A percentile compares a stretch with the other conserved stretches of the same genome.
Evolutionary conservation across 208 protist genomes (phyloP).

Genomic region (Wallacemonas sp.): DNA sequence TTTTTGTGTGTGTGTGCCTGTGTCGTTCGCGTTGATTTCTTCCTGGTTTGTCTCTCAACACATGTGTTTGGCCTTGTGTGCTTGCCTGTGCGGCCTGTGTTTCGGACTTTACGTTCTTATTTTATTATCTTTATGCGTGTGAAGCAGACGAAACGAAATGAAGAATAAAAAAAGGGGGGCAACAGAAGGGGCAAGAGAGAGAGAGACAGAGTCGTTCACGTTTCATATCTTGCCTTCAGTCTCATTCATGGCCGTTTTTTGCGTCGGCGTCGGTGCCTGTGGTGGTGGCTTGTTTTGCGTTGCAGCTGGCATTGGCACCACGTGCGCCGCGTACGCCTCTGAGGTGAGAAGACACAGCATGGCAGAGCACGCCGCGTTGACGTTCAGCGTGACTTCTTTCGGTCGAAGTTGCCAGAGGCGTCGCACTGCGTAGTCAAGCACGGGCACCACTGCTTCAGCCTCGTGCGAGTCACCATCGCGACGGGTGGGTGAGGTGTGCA

Average conservation of each 20-base stretch:
- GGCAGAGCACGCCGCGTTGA: constrained; percentile 69
- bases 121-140: too few relatives aligned
- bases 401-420: constrained; percentile 27
- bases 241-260: not conserved
- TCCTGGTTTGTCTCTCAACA: not conserved
- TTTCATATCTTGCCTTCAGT: not conserved
- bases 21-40: not conserved
- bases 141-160: too few relatives aligned
- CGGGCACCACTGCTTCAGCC: not conserved
- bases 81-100: too few relatives aligned
- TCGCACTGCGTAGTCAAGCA: constrained; percentile 14
- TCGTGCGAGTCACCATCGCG: not conserved
- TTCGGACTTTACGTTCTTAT: too few relatives aligned
- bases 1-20: not conserved
- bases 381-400: constrained; percentile 79
- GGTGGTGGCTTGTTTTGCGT: too few relatives aligned
- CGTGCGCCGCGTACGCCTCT: not conserved
- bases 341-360: constrained; percentile 34
- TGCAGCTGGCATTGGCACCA: not conserved
- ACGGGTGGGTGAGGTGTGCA: too few relatives aligned
- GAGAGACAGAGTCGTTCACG: too few relatives aligned
- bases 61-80: too few relatives aligned
- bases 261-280: too few relatives aligned
- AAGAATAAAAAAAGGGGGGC: not conserved
- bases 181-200: not conserved